These are phyloP conservation scores for Corylus avellana DNA, from an alignment of 306 rosid species.

Conservation along the genomic window DNA sequence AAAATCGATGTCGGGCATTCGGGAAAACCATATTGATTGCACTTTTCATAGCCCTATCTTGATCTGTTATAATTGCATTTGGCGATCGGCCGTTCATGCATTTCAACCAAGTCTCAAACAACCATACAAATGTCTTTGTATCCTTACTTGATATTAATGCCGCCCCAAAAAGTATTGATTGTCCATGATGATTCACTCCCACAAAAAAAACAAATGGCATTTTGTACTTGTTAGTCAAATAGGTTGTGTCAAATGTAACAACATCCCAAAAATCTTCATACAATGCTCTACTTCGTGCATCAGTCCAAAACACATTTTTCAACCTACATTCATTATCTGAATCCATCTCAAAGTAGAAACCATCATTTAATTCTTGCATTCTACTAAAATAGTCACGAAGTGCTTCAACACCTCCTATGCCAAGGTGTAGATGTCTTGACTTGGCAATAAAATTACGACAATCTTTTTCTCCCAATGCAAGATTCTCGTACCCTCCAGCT, in stretches of 20 bases:
- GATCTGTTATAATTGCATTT: constrained; percentile 26
- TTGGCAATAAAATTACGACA: background rate
- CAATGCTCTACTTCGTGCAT: constrained; percentile 11
- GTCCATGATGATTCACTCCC: constrained; percentile 27
- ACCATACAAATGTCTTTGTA: constrained; percentile 20
- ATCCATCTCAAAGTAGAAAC: constrained; percentile 13
- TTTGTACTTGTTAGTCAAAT: constrained; percentile 8
- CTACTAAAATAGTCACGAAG: constrained; percentile 2
- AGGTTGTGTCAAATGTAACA: constrained; percentile 25
- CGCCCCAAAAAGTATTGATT: constrained; percentile 12
- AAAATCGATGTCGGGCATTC: constrained; percentile 25
- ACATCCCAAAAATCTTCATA: constrained; percentile 28
- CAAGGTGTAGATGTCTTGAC: background rate
- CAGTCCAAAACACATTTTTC: background rate
- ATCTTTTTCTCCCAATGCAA: background rate
- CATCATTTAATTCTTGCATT: constrained; percentile 8
- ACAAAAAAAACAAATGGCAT: constrained; percentile 12
- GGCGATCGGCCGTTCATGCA: constrained; percentile 24
- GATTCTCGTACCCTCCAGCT: background rate
- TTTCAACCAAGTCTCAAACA: constrained; percentile 25
- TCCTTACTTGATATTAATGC: constrained; percentile 21
- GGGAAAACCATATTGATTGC: constrained; percentile 28
- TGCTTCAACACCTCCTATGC: background rate
- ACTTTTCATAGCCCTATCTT: constrained; percentile 26
- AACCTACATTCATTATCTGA: constrained; percentile 6